Evolutionary conservation across 805 yeast species (phyloP).

Genomic region (Kodamaea jinghongensis): DNA sequence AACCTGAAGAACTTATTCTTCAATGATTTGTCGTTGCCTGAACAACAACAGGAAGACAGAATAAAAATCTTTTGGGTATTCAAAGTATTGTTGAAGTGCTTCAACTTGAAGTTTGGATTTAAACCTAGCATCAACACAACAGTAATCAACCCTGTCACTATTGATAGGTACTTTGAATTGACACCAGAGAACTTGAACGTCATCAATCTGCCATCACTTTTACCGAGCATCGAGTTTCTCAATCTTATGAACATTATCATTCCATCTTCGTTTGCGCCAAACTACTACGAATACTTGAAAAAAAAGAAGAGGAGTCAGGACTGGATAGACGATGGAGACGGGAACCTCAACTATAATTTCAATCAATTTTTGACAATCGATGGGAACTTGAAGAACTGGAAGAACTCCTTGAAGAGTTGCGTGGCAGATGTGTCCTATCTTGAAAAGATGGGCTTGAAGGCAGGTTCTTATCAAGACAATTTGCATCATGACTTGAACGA

Average conservation of each 20-base stretch:
- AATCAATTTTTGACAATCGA: constrained; percentile 43
- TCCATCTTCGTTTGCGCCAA: constrained; percentile 46
- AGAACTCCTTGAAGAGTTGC: constrained; percentile 34
- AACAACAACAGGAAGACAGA: constrained; percentile 35
- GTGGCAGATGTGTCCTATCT: constrained; percentile 18
- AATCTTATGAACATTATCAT: constrained; percentile 43
- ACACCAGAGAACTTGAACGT: constrained; percentile 43
- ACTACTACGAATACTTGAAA: constrained; percentile 42
- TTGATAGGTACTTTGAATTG: constrained; percentile 42
- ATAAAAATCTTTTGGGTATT: constrained; percentile 48
- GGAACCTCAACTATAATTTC: constrained; percentile 44
- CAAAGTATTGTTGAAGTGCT: constrained; percentile 41
- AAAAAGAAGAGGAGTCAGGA: constrained; percentile 21
- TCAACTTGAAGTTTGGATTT: constrained; percentile 43
- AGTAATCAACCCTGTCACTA: constrained; percentile 46
- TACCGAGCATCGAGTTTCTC: constrained; percentile 43
- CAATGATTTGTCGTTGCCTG: constrained; percentile 44
- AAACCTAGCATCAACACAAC: constrained; percentile 47
- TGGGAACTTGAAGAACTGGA: constrained; percentile 40
- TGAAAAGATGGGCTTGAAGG: constrained; percentile 25
- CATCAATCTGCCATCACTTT: constrained; percentile 34
- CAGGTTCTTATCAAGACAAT: constrained; percentile 20
- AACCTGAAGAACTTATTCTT: constrained; percentile 41
- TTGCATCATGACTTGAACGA: constrained; percentile 29
- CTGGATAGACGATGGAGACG: constrained; percentile 49